phyloP scores from a whole-genome alignment of 2,329 filamentous ascomycete species.

The Diaporthe amygdali region DNA sequence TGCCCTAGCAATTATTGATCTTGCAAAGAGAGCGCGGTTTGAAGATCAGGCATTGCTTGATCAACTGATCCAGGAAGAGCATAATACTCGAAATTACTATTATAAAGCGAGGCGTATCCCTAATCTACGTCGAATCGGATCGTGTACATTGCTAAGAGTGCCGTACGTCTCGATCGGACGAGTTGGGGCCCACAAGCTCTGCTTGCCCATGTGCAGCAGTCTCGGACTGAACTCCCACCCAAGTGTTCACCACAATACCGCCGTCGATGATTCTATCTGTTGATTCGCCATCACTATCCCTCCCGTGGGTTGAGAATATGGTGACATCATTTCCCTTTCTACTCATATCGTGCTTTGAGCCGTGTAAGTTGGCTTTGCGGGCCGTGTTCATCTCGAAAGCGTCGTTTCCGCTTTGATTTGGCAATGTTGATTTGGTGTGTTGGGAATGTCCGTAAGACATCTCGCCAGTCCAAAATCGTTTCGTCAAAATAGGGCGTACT shows the following conservation, averaged over 20 bases:
- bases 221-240: not conserved
- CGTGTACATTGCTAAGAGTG: not conserved
- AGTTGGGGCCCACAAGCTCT: not conserved
- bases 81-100: not conserved
- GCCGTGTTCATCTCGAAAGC: constrained; percentile 14
- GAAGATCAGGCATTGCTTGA: too few relatives aligned
- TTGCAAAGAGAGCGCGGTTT: too few relatives aligned
- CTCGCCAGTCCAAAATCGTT: constrained; percentile 14
- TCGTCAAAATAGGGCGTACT: constrained; percentile 10
- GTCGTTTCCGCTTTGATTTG: constrained; percentile 9
- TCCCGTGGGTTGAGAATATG: not conserved
- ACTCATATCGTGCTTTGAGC: not conserved
- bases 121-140: too few relatives aligned
- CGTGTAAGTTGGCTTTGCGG: not conserved
- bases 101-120: not conserved
- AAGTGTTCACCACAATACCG: constrained; percentile 6
- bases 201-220: not conserved
- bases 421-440: not conserved
- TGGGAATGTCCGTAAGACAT: not conserved
- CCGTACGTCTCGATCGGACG: not conserved
- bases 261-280: not conserved
- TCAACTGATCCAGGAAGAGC: not conserved
- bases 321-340: constrained; percentile 5
- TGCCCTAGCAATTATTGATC: too few relatives aligned
- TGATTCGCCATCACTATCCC: constrained; percentile 1